Percentiles rank a stretch among this genome's conserved stretches.
Evolutionary conservation across 345 rosid species (phyloP).

Genomic region (Arabidopsis arenosa): DNA sequence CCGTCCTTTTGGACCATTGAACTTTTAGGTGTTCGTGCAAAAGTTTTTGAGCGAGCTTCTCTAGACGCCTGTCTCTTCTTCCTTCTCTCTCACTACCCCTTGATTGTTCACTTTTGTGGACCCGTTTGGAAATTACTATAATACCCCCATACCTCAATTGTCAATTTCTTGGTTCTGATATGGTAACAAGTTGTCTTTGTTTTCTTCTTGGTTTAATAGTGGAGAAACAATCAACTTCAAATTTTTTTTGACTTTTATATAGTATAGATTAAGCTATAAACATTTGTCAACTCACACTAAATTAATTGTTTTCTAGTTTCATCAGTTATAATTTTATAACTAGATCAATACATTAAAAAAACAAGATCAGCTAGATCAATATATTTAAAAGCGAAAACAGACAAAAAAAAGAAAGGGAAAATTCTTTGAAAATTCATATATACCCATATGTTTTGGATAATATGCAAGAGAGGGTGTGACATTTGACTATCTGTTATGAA

Average conservation of each 20-base stretch:
- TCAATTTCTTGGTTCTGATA: slow-evolving; percentile 14
- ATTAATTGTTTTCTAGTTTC: too few relatives aligned
- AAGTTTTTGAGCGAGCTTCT: slow-evolving; percentile 48
- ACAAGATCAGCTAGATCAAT: too few relatives aligned
- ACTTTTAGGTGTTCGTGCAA: slow-evolving; percentile 50
- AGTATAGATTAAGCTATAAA: background rate
- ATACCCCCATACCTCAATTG: background rate
- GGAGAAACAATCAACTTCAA: background rate
- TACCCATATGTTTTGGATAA: background rate
- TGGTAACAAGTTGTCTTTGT: background rate
- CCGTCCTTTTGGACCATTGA: slow-evolving; percentile 48
- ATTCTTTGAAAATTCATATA: background rate
- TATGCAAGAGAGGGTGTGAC: background rate
- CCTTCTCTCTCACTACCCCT: slow-evolving; percentile 22
- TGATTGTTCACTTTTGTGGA: slow-evolving; percentile 32
- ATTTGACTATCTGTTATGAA: slow-evolving; percentile 20
- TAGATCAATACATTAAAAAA: too few relatives aligned
- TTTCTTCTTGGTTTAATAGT: background rate
- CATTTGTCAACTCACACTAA: background rate
- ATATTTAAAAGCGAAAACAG: too few relatives aligned
- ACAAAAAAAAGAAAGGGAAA: too few relatives aligned
- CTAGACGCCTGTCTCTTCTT: slow-evolving; percentile 45
- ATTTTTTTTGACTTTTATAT: background rate
- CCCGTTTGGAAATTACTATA: background rate
- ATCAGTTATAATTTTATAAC: background rate